phyloP scores from a whole-genome alignment of 2,329 filamentous ascomycete species.

The Fusarium sp. region DNA sequence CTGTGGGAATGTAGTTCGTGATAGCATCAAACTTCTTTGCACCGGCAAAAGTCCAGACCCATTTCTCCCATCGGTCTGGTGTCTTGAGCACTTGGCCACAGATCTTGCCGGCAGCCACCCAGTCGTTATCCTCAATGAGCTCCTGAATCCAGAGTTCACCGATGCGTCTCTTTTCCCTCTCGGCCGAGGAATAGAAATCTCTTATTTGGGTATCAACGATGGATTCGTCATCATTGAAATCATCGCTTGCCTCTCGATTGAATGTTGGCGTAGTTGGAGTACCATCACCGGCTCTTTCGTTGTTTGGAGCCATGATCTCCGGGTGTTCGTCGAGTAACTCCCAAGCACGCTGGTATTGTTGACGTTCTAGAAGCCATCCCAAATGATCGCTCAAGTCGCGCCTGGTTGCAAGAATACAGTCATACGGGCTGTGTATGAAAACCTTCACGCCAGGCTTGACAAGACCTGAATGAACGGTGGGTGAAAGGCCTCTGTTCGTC shows the following conservation, averaged over 20 bases:
- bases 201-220: slow-evolving; percentile 68
- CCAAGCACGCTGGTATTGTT: slow-evolving; percentile 88
- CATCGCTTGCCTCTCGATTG: slow-evolving; percentile 58
- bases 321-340: slow-evolving; percentile 89
- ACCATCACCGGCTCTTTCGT: slow-evolving; percentile 55
- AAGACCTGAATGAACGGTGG: slow-evolving; percentile 64
- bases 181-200: slow-evolving; percentile 71
- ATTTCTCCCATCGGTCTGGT: slow-evolving; percentile 89
- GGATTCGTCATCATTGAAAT: slow-evolving; percentile 79
- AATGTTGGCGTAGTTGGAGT: slow-evolving; percentile 56
- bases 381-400: slow-evolving; percentile 88
- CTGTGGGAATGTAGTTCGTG: slow-evolving; percentile 80
- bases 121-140: slow-evolving; percentile 78
- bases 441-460: slow-evolving; percentile 73
- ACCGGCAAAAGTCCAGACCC: slow-evolving; percentile 92
- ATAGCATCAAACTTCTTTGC: slow-evolving; percentile 91
- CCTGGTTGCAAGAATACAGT: slow-evolving; percentile 92
- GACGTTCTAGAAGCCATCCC: slow-evolving; percentile 83
- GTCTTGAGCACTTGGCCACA: slow-evolving; percentile 86
- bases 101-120: slow-evolving; percentile 80
- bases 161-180: slow-evolving; percentile 89
- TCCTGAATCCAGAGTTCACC: slow-evolving; percentile 95
- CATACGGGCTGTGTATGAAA: slow-evolving; percentile 95
- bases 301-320: slow-evolving; percentile 66
- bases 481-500: slow-evolving; percentile 41